Evolutionary conservation across 306 rosid genomes (phyloP), one percentile per base, ranked within the genome.

Genomic region (Quercus gilva): DNA sequence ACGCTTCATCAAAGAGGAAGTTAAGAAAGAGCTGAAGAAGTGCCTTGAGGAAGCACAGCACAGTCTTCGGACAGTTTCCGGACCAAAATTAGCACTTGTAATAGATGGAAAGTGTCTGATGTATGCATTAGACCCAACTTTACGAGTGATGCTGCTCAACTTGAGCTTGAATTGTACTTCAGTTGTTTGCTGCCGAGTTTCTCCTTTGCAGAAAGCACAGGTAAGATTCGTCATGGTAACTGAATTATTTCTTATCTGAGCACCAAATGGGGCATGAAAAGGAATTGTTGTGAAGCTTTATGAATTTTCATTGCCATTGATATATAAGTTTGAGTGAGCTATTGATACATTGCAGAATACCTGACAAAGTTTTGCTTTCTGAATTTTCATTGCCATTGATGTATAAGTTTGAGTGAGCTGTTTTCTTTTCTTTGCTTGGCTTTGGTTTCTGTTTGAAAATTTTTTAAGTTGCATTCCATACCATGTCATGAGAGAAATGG

Each of bases 181-280:
- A 33, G 98, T 95, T 83, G 97, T 95, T 84, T 95, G 99, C 91
- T 95, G 99, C 87, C 92, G 99, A 58, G 99, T 95, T 81, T 95
- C 99, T 81, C 99, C 99, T 77, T 83, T 95, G 71, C 99, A 95
- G 84, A 95, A 95, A 87, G 99, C 99, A 49, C 98, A 95, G 97
- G 98, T 95, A 80, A 88, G 86, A 71, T 63, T 82, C 56, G 35
- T 52, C 26, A 76, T 76, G 52, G 37, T 49, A 12, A 61, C 45
- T 28, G 23, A 26, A 25, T 13, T n/a, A 57, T 49, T 52, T 55
- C 70, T 60, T 49, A 56, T 49, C 15, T 58, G 20, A 55, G 53
- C 73, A 52, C 18, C 69, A 60, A 28, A 52, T 65, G 74, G 49
- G 41, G 29, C 35, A 15, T 49, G 70, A 21, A 74, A 12, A 55